phyloP scores from a whole-genome alignment of 805 yeast species.

The Metschnikowia kunwiensis region DNA sequence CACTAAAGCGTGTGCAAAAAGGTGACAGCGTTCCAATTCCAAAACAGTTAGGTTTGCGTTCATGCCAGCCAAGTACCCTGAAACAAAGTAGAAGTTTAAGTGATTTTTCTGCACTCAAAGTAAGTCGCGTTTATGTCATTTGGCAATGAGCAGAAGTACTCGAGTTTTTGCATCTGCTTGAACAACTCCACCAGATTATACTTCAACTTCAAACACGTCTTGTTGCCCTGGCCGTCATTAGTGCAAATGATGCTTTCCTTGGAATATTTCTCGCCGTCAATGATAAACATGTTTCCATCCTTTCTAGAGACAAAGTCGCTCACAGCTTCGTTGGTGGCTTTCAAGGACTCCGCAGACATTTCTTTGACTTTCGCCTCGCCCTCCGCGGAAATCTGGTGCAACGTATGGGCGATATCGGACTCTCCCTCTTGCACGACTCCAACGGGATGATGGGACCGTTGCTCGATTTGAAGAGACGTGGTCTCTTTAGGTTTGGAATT shows the following conservation, averaged over 20 bases:
- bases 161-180: slow-evolving; percentile 47
- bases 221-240: slow-evolving; percentile 40
- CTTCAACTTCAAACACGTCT: slow-evolving; percentile 45
- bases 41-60: too few species aligned
- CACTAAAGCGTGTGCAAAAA: too few species aligned
- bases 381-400: slow-evolving; percentile 15
- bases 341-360: slow-evolving; percentile 10
- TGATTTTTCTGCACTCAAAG: slow-evolving; percentile 48
- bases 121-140: slow-evolving; percentile 48
- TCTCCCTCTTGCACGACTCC: slow-evolving; percentile 12
- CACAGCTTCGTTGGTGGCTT: slow-evolving; percentile 23
- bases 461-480: slow-evolving; percentile 12
- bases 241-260: slow-evolving; percentile 47
- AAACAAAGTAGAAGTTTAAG: slow-evolving; percentile 6
- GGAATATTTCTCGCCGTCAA: slow-evolving; percentile 40
- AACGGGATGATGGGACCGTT: slow-evolving; percentile 17
- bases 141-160: slow-evolving; percentile 50
- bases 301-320: slow-evolving; percentile 28
- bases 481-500: neutral
- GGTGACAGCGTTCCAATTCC: too few species aligned
- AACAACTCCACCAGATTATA: slow-evolving; percentile 42
- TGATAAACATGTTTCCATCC: slow-evolving; percentile 36
- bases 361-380: slow-evolving; percentile 13
- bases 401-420: slow-evolving; percentile 20
- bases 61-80: too few species aligned